phyloP scores from a whole-genome alignment of 1,139 yeast species.

The Diutina scorzettiae region DNA sequence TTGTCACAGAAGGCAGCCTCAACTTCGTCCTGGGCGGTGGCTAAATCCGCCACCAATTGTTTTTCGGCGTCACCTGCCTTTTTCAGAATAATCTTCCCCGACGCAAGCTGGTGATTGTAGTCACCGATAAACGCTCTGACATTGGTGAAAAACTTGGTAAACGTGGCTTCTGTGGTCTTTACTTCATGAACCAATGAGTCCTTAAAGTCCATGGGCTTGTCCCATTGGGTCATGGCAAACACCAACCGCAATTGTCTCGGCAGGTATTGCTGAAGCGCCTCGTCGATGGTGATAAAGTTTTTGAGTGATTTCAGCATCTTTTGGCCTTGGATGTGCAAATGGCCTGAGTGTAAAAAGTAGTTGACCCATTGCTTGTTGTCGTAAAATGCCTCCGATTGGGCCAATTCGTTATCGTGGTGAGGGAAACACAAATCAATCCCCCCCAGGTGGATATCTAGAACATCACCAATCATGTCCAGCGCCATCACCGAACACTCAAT shows the following conservation, averaged over 20 bases:
- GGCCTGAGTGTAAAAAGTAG: conserved; percentile 94
- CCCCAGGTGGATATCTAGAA: conserved; percentile 92
- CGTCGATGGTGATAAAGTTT: conserved; percentile 88
- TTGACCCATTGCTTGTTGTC: conserved; percentile 92
- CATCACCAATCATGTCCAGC: conserved; percentile 68
- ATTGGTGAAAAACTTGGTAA: conserved; percentile 73
- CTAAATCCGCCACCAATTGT: conserved; percentile 39
- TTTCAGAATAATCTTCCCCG: conserved; percentile 41
- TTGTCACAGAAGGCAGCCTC: conserved; percentile 83
- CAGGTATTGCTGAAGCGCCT: conserved; percentile 61
- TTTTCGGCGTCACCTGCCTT: conserved; percentile 43
- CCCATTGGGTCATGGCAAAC: conserved; percentile 89
- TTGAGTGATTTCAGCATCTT: conserved; percentile 94
- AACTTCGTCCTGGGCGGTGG: conserved; percentile 45
- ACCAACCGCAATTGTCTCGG: conserved; percentile 81
- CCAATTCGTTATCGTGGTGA: conserved; percentile 97
- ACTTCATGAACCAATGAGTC: conserved; percentile 69
- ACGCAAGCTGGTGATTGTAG: conserved; percentile 36
- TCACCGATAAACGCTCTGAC: conserved; percentile 67
- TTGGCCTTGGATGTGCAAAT: conserved; percentile 94
- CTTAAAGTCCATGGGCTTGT: conserved; percentile 83
- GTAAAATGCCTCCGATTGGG: conserved; percentile 91
- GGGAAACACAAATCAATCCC: conserved; percentile 98
- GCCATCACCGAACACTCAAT: conserved; percentile 99
- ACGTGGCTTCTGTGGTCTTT: conserved; percentile 56